These are phyloP conservation scores for Aspergillus flavus DNA, from an alignment of 2,329 filamentous ascomycete species.

Conservation along the genomic window DNA sequence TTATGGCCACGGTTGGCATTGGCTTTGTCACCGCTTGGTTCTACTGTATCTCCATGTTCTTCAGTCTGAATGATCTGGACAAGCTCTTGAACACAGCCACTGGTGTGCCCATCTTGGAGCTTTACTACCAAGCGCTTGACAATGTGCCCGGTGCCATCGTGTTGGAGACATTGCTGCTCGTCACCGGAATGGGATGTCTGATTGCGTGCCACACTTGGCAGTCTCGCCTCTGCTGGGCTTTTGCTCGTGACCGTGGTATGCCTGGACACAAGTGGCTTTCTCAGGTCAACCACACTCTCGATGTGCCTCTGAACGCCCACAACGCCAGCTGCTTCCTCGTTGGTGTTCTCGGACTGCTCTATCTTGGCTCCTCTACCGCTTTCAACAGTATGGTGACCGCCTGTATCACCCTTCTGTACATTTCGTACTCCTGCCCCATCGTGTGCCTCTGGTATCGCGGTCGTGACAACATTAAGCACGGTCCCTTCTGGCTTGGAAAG, in stretches of 20 bases:
- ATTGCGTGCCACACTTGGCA: slow-evolving; percentile 55
- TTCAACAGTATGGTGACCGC: slow-evolving; percentile 50
- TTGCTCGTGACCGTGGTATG: slow-evolving; percentile 54
- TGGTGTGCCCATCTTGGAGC: slow-evolving; percentile 51
- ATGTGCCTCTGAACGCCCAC: slow-evolving; percentile 53
- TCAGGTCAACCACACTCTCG: slow-evolving; percentile 43
- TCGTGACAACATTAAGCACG: slow-evolving; percentile 47
- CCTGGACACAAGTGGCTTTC: slow-evolving; percentile 47
- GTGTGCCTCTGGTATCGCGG: slow-evolving; percentile 49
- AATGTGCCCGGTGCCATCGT: slow-evolving; percentile 50
- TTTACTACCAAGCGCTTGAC: slow-evolving; percentile 50
- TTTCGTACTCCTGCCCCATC: slow-evolving; percentile 52
- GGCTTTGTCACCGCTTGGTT: slow-evolving; percentile 52
- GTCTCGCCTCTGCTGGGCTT: slow-evolving; percentile 54
- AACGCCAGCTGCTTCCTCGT: slow-evolving; percentile 50
- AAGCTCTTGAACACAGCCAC: slow-evolving; percentile 45
- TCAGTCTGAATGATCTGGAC: slow-evolving; percentile 50
- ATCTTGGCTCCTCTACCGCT: slow-evolving; percentile 47
- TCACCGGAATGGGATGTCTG: slow-evolving; percentile 51
- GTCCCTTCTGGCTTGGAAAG: slow-evolving; percentile 53
- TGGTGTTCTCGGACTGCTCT: slow-evolving; percentile 50
- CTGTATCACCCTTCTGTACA: slow-evolving; percentile 52
- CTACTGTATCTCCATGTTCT: slow-evolving; percentile 53
- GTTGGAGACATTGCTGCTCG: slow-evolving; percentile 50
- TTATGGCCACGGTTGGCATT: slow-evolving; percentile 51